A percentile compares a stretch with the other conserved stretches of the same genome.
These are phyloP conservation scores for Conoideocrella luteorostrata DNA, from an alignment of 2,329 filamentous ascomycete species.

Conservation along the genomic window DNA sequence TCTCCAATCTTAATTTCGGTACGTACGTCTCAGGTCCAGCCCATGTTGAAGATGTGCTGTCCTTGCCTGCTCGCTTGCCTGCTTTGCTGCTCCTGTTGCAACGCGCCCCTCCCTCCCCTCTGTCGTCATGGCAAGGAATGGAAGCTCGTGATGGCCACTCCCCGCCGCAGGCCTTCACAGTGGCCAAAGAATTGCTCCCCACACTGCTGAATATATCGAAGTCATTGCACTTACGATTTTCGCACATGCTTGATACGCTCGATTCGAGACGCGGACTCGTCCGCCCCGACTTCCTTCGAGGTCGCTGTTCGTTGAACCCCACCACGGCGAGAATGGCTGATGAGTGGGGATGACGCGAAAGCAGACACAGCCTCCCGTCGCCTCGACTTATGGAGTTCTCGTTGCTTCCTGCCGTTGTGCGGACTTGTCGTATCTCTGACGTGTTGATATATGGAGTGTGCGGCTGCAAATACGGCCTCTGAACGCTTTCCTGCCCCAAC, in stretches of 20 bases:
- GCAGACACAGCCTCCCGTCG: not conserved
- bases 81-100: conserved; percentile 6
- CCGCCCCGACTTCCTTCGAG: not conserved
- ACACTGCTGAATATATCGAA: not conserved
- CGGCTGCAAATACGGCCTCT: not conserved
- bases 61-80: conserved; percentile 11
- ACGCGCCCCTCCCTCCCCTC: conserved; percentile 26
- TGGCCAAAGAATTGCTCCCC: not conserved
- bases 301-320: conserved; percentile 2
- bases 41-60: conserved; percentile 9
- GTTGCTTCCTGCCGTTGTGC: not conserved
- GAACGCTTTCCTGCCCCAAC: conserved; percentile 4
- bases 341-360: conserved; percentile 1
- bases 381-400: not conserved
- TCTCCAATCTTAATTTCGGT: conserved; percentile 6
- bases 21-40: conserved; percentile 9
- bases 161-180: not conserved
- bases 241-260: not conserved
- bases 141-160: conserved; percentile 1
- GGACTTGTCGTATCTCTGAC: not conserved
- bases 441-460: not conserved
- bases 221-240: not conserved
- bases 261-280: conserved; percentile 2
- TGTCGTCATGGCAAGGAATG: conserved; percentile 30
- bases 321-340: conserved; percentile 2